Evolutionary conservation across 2,329 filamentous ascomycete genomes (phyloP).

Genomic region (Orbilia oligospora): DNA sequence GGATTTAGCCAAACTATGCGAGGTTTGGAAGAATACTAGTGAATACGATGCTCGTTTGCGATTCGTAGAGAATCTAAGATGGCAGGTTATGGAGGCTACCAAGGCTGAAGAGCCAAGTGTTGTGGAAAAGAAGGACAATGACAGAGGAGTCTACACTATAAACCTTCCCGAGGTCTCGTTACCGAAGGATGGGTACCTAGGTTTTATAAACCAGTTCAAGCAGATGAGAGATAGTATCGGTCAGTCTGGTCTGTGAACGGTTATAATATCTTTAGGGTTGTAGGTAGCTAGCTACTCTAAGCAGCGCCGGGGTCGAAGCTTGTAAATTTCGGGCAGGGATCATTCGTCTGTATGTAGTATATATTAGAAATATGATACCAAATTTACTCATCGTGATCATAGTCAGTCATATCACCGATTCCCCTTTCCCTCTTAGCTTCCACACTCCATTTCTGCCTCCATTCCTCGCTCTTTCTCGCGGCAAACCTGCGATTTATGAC

Average conservation of each 20-base stretch:
- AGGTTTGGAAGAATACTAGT: conserved; percentile 94
- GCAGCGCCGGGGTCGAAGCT: no score
- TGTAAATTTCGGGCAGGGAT: neutral
- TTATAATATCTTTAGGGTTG: neutral
- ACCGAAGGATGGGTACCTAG: conserved; percentile 68
- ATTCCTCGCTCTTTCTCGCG: conserved; percentile 69
- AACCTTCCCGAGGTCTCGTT: conserved; percentile 66
- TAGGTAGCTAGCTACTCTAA: neutral
- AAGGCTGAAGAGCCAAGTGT: conserved; percentile 70
- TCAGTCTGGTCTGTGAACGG: conserved; percentile 47
- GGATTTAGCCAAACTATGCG: conserved; percentile 80
- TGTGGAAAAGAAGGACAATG: conserved; percentile 64
- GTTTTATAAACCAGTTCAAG: conserved; percentile 76
- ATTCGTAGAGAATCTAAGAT: conserved; percentile 85
- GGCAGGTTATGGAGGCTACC: conserved; percentile 81
- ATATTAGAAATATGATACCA: conserved; percentile 9
- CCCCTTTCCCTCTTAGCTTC: conserved; percentile 59
- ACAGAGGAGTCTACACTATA: conserved; percentile 65
- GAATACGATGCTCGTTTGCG: conserved; percentile 88
- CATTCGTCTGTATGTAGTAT: neutral
- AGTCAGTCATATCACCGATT: conserved; percentile 54
- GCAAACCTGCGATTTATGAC: conserved; percentile 76
- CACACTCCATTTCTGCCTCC: conserved; percentile 64
- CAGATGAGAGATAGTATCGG: conserved; percentile 70
- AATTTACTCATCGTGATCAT: conserved; percentile 40